Conservation (phyloP, 371 early-diverging fungal species). For the Lichtheimia ramosa region DNA sequence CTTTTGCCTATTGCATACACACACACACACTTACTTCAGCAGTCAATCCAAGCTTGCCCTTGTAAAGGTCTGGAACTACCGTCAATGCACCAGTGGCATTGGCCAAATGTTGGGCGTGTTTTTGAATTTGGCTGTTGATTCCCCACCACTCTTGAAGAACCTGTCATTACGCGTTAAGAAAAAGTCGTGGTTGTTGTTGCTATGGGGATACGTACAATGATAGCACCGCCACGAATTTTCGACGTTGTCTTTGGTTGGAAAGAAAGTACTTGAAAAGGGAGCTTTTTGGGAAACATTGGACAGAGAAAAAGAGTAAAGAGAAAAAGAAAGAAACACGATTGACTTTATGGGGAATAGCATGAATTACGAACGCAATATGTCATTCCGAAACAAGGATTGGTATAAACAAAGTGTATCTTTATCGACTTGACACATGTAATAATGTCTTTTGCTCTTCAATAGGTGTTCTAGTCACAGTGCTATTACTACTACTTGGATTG, state of each 20-base stretch:
- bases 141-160: conserved; percentile 54
- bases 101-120: conserved; percentile 51
- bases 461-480: not conserved
- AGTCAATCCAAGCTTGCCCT: conserved; percentile 52
- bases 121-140: conserved; percentile 47
- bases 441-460: not conserved
- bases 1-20: not conserved
- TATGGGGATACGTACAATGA: conserved; percentile 24
- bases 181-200: not conserved
- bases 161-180: conserved; percentile 10
- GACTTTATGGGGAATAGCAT: not conserved
- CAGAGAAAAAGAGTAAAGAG: not conserved
- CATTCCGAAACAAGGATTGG: too few relatives aligned
- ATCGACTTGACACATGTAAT: not conserved
- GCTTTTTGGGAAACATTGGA: conserved; percentile 10
- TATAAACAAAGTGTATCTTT: not conserved
- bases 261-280: conserved; percentile 28
- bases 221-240: conserved; percentile 24
- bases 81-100: conserved; percentile 47
- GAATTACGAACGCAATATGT: not conserved
- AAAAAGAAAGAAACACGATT: not conserved
- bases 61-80: conserved; percentile 55
- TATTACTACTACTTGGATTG: not conserved
- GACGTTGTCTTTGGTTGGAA: conserved; percentile 24
- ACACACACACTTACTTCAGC: conserved; percentile 32